Conservation (phyloP, 208 protist genomes). For the Leishmania braziliensis region DNA sequence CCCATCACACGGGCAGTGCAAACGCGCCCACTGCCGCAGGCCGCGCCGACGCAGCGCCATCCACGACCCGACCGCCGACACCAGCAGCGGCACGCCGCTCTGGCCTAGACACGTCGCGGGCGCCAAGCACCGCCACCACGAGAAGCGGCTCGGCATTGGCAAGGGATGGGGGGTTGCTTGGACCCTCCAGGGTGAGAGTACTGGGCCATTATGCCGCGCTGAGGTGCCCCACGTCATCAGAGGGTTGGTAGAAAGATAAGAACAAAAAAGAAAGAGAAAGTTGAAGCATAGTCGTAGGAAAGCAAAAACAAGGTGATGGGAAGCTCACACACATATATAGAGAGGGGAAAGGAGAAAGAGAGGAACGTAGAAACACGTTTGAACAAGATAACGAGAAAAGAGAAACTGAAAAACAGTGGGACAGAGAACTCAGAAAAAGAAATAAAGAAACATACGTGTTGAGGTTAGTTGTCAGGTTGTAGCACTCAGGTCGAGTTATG, state of each 20-base stretch:
- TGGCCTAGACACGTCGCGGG: background rate
- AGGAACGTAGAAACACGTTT: background rate
- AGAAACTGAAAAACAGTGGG: background rate
- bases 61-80: background rate
- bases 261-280: conserved; percentile 3
- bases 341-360: conserved; percentile 4
- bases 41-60: background rate
- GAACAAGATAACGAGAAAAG: background rate
- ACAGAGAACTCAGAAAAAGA: background rate
- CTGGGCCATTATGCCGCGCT: background rate
- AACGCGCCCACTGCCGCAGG: background rate
- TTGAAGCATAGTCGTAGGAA: conserved; percentile 12
- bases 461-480: conserved; percentile 9
- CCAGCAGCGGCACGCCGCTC: background rate
- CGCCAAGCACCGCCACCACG: background rate
- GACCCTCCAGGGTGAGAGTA: background rate
- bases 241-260: background rate
- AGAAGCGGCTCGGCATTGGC: background rate
- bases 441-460: conserved; percentile 9
- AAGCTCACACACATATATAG: conserved; percentile 7
- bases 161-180: background rate
- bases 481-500: conserved; percentile 1
- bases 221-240: background rate
- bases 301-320: conserved; percentile 3
- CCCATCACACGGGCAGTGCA: background rate